phyloP scores from a whole-genome alignment of 495 filamentous ascomycete species.

The Hypoxylon subgilvum region DNA sequence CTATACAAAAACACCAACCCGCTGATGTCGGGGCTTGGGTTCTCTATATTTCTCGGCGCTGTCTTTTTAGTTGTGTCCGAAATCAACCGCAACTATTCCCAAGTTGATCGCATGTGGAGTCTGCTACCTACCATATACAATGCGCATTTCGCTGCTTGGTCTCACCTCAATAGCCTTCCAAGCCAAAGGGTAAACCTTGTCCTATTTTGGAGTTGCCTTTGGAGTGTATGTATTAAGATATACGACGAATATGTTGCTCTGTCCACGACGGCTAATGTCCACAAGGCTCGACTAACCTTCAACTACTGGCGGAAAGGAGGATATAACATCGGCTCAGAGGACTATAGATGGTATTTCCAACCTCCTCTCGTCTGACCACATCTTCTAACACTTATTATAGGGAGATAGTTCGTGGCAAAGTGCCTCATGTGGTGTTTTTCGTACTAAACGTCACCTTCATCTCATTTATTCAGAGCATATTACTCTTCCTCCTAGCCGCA shows the following conservation, averaged over 20 bases:
- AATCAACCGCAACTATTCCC: conserved; percentile 89
- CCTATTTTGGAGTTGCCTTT: conserved; percentile 70
- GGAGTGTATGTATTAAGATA: conserved; percentile 72
- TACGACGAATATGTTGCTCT: background rate
- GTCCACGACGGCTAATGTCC: conserved; percentile 10
- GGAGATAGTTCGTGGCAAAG: conserved; percentile 53
- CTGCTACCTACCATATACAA: conserved; percentile 86
- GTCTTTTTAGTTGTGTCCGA: conserved; percentile 77
- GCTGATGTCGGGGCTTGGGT: conserved; percentile 73
- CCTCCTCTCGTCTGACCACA: background rate
- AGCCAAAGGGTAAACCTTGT: conserved; percentile 75
- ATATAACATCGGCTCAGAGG: conserved; percentile 84
- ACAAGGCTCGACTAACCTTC: conserved; percentile 73
- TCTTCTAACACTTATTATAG: conserved; percentile 36
- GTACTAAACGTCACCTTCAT: conserved; percentile 90
- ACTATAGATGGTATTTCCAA: conserved; percentile 80
- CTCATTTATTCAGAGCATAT: conserved; percentile 78
- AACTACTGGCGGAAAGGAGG: conserved; percentile 98
- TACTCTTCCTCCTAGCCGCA: conserved; percentile 75
- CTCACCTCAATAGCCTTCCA: conserved; percentile 73
- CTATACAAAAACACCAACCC: conserved; percentile 91
- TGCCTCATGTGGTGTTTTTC: conserved; percentile 66
- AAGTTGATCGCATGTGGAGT: conserved; percentile 92
- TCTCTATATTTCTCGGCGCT: conserved; percentile 69
- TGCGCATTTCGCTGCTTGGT: conserved; percentile 83